Conservation (phyloP, 1,139 yeast genomes). For the Scheffersomyces lignicola region DNA sequence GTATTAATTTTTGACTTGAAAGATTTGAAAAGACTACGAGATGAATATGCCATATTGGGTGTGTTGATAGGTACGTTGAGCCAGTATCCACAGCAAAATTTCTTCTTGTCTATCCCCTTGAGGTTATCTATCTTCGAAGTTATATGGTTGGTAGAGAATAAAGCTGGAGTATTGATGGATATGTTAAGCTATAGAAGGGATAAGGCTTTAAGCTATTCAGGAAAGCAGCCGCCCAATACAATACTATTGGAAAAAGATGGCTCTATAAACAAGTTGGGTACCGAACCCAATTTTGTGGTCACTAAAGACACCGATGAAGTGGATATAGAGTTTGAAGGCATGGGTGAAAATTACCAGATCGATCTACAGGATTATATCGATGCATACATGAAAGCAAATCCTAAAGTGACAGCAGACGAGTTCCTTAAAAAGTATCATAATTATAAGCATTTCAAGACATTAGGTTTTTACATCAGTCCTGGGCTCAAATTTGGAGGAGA, state of each 20-base stretch:
- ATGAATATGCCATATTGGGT: conserved; percentile 58
- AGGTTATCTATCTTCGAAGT: conserved; percentile 74
- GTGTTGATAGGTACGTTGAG: conserved; percentile 80
- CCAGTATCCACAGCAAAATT: conserved; percentile 87
- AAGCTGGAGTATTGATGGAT: conserved; percentile 38
- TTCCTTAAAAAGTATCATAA: conserved; percentile 17
- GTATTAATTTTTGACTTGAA: conserved; percentile 52
- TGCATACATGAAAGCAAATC: conserved; percentile 6
- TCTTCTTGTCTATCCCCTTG: conserved; percentile 80
- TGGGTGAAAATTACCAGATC: conserved; percentile 9
- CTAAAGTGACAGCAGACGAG: conserved; percentile 3
- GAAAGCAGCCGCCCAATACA: neutral
- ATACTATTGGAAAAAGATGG: conserved; percentile 1
- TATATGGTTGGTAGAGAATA: conserved; percentile 56
- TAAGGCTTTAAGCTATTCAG: neutral
- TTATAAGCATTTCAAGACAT: conserved; percentile 39
- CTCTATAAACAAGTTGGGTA: neutral
- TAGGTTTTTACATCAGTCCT: conserved; percentile 65
- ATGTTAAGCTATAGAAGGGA: conserved; percentile 17
- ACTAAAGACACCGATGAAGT: conserved; percentile 9
- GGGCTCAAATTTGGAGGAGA: conserved; percentile 92
- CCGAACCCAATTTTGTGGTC: conserved; percentile 9
- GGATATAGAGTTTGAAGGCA: conserved; percentile 7
- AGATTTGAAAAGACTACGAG: conserved; percentile 54
- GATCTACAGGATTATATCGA: conserved; percentile 10